Conservation (phyloP, 495 filamentous ascomycete species). For the Lophium mytilinum region DNA sequence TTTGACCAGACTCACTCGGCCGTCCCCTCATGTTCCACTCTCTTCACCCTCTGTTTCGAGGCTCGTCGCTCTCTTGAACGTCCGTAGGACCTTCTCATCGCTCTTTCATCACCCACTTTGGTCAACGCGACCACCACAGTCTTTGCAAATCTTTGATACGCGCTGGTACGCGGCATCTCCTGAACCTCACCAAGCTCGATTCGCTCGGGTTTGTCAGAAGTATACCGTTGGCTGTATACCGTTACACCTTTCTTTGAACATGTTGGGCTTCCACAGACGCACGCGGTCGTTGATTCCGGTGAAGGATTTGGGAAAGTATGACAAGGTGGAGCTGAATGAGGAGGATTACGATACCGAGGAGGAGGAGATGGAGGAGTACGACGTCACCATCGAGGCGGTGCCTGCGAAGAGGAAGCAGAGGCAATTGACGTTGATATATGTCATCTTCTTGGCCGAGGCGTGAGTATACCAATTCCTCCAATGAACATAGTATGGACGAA, state of each 20-base stretch:
- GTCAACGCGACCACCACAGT: constrained; percentile 18
- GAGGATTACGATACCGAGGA: constrained; percentile 12
- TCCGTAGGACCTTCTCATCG: constrained; percentile 22
- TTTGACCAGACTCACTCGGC: not conserved
- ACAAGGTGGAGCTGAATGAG: constrained; percentile 17
- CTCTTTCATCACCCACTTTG: constrained; percentile 14
- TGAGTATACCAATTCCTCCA: constrained; percentile 1
- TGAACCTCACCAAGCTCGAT: not conserved
- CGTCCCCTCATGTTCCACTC: constrained; percentile 4
- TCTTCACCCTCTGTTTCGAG: constrained; percentile 18
- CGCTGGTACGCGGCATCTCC: constrained; percentile 15
- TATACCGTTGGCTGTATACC: constrained; percentile 1
- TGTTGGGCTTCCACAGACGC: constrained; percentile 30
- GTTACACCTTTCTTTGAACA: constrained; percentile 6
- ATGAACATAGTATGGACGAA: too few relatives aligned
- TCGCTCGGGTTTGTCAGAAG: not conserved
- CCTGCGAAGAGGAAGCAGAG: constrained; percentile 7
- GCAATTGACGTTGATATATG: constrained; percentile 25
- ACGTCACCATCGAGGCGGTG: not conserved
- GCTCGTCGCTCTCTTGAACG: constrained; percentile 22
- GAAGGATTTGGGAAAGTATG: constrained; percentile 28
- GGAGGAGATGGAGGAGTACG: constrained; percentile 4
- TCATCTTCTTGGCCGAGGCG: constrained; percentile 30
- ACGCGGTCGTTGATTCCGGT: constrained; percentile 28
- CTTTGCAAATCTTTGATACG: constrained; percentile 11